Percentiles rank a stretch among this genome's conserved stretches.
Evolutionary conservation across 2,329 filamentous ascomycete genomes (phyloP).

Genomic region (Trichophyton mentagrophytes): DNA sequence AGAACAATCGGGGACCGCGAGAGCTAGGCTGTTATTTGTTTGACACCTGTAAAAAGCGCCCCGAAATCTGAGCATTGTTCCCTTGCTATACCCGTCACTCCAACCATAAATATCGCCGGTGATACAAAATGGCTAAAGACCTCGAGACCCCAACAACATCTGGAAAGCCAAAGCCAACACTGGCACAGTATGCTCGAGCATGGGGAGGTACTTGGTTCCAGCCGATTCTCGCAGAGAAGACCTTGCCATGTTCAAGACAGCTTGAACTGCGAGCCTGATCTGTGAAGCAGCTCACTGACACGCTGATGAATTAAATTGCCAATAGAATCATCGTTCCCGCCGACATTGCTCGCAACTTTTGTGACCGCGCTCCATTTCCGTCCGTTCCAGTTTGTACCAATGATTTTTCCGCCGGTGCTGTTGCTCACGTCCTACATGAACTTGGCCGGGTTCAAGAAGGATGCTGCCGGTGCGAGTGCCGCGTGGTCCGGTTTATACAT

Average conservation of each 20-base stretch:
- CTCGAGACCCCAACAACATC: constrained; percentile 16
- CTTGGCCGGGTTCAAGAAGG: constrained; percentile 48
- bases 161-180: constrained; percentile 26
- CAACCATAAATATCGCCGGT: not conserved
- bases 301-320: constrained; percentile 1
- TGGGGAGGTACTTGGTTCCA: constrained; percentile 29
- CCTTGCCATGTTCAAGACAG: not conserved
- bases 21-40: not conserved
- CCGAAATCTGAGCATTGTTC: not conserved
- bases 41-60: not conserved
- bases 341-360: constrained; percentile 52
- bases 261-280: not conserved
- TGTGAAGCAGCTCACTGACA: constrained; percentile 3
- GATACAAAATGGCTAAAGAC: not conserved
- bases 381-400: constrained; percentile 53
- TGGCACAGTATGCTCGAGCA: constrained; percentile 27
- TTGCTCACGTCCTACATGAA: constrained; percentile 56
- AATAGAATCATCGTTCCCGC: constrained; percentile 51
- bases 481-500: constrained; percentile 55
- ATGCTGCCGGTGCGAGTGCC: constrained; percentile 50
- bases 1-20: not conserved
- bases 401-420: constrained; percentile 54
- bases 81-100: not conserved
- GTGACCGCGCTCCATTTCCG: constrained; percentile 53
- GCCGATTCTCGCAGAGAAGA: not conserved